These are phyloP conservation scores for Ophiostoma triangulosporum DNA, from an alignment of 2,329 filamentous ascomycete species.

Conservation along the genomic window DNA sequence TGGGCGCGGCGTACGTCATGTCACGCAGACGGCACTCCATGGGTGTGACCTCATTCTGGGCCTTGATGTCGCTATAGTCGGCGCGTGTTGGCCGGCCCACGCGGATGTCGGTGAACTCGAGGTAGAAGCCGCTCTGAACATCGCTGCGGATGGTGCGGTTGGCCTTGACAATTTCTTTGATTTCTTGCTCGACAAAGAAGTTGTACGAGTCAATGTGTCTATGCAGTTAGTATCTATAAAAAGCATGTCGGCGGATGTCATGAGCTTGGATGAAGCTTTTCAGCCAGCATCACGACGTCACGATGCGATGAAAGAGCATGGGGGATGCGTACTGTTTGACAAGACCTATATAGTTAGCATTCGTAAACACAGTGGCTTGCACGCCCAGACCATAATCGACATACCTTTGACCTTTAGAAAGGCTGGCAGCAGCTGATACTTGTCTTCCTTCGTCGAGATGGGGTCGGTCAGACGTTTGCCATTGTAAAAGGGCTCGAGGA, in stretches of 20 bases:
- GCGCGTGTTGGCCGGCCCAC: conserved; percentile 69
- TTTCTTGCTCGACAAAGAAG: conserved; percentile 90
- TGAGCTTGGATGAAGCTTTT: neutral
- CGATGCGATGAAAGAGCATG: neutral
- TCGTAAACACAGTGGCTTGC: conserved; percentile 8
- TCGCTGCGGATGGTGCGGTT: conserved; percentile 84
- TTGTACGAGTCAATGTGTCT: conserved; percentile 95
- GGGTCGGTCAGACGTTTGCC: conserved; percentile 54
- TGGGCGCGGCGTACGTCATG: conserved; percentile 94
- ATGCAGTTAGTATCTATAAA: conserved; percentile 1
- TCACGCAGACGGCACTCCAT: conserved; percentile 95
- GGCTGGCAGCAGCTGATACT: conserved; percentile 94
- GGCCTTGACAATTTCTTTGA: conserved; percentile 91
- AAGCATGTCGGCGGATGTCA: neutral
- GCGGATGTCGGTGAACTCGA: conserved; percentile 86
- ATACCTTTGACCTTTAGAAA: conserved; percentile 89
- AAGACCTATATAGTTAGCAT: conserved; percentile 35
- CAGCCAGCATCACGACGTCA: neutral
- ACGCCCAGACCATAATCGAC: conserved; percentile 14
- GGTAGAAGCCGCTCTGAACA: conserved; percentile 82
- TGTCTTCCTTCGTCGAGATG: conserved; percentile 60
- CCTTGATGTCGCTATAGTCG: conserved; percentile 58
- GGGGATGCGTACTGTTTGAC: conserved; percentile 62
- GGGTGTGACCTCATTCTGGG: conserved; percentile 66
- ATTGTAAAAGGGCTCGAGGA: conserved; percentile 54